phyloP scores from a whole-genome alignment of 2,329 filamentous ascomycete species.

The Curvularia verruculosa region DNA sequence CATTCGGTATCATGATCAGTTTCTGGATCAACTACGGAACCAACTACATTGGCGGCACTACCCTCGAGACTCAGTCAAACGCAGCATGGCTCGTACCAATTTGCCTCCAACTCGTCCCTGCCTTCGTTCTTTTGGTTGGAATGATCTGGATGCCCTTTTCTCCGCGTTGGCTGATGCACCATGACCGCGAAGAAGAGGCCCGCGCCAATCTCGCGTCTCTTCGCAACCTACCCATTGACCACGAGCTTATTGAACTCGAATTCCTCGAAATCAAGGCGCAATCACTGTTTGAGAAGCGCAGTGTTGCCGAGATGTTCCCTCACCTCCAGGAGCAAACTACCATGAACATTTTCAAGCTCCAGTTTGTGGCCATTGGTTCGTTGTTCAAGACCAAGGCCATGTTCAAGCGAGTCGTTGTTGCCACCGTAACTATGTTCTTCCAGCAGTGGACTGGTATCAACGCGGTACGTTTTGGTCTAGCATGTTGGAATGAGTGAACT shows the following conservation, averaged over 20 bases:
- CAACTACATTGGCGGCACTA: constrained; percentile 62
- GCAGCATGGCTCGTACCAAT: constrained; percentile 77
- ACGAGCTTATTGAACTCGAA: constrained; percentile 75
- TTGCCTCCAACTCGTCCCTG: constrained; percentile 72
- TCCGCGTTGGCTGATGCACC: constrained; percentile 76
- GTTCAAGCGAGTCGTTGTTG: constrained; percentile 69
- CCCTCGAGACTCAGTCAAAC: constrained; percentile 62
- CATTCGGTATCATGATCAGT: constrained; percentile 53
- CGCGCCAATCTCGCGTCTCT: constrained; percentile 67
- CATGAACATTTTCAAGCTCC: constrained; percentile 62
- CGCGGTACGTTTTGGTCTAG: constrained; percentile 41
- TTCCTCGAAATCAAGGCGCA: constrained; percentile 85
- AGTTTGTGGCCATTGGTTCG: constrained; percentile 70
- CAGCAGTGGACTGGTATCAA: constrained; percentile 61
- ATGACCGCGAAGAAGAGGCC: constrained; percentile 71
- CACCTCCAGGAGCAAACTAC: constrained; percentile 64
- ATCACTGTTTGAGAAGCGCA: constrained; percentile 76
- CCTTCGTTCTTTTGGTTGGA: constrained; percentile 68
- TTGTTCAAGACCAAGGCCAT: constrained; percentile 70
- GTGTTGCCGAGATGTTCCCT: constrained; percentile 69
- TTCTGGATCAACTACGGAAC: constrained; percentile 48
- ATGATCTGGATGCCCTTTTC: constrained; percentile 83
- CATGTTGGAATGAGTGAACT: neutral
- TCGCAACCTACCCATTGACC: constrained; percentile 64
- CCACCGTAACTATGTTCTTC: constrained; percentile 58